phyloP scores from a whole-genome alignment of 208 protist genomes.

The Porcisia deanei region DNA sequence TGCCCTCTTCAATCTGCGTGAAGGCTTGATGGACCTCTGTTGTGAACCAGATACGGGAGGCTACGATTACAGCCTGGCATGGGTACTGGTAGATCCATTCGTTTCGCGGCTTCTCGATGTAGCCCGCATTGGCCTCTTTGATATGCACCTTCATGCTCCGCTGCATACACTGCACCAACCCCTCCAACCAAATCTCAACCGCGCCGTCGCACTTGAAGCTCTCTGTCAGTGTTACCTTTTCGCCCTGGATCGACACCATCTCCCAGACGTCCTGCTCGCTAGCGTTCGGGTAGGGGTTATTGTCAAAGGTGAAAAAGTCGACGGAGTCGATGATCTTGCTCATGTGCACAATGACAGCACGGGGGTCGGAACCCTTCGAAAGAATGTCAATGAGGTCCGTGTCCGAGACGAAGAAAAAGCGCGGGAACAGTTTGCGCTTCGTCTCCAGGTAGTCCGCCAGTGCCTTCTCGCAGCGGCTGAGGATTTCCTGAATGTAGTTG shows the following conservation, averaged over 20 bases:
- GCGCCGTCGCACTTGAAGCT: constrained; percentile 92
- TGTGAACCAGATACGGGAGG: constrained; percentile 97
- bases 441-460: constrained; percentile 98
- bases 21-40: constrained; percentile 98
- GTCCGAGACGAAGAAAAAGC: constrained; percentile 97
- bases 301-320: constrained; percentile 88
- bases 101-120: constrained; percentile 96
- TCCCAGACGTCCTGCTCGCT: constrained; percentile 83
- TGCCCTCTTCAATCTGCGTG: constrained; percentile 97
- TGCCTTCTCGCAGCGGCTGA: constrained; percentile 97
- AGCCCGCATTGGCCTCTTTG: constrained; percentile 89
- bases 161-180: constrained; percentile 89
- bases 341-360: constrained; percentile 96
- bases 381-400: constrained; percentile 98
- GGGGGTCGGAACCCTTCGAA: constrained; percentile 95
- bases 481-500: constrained; percentile 90
- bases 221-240: constrained; percentile 94
- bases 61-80: constrained; percentile 96
- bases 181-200: constrained; percentile 98
- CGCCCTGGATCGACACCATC: constrained; percentile 94
- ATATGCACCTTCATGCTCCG: constrained; percentile 88
- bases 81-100: constrained; percentile 98
- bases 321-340: constrained; percentile 97
- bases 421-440: constrained; percentile 97
- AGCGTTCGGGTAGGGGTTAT: constrained; percentile 58